A percentile compares a stretch with the other conserved stretches of the same genome.
These are phyloP conservation scores for Tetrahymena borealis DNA, from an alignment of 73 alveolate species.

Conservation along the genomic window DNA sequence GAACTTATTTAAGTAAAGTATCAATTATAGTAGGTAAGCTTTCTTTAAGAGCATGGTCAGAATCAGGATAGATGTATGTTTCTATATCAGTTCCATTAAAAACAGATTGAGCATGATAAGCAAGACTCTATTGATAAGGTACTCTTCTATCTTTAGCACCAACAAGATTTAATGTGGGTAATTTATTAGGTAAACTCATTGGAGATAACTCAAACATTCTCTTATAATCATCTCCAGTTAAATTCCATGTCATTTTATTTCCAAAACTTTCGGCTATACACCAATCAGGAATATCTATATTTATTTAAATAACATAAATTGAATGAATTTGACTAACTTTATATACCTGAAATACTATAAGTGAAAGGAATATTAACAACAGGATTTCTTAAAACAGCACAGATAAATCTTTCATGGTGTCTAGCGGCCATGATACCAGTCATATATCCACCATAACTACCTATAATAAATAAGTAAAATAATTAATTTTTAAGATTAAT, in stretches of 20 bases:
- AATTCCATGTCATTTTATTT: conserved; percentile 9
- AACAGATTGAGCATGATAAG: conserved; percentile 7
- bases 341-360: conserved; percentile 1
- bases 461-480: neutral
- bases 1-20: too few species aligned
- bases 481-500: neutral
- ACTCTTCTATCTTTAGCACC: conserved; percentile 17
- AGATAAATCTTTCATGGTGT: conserved; percentile 13
- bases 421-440: conserved; percentile 20
- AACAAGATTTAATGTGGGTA: conserved; percentile 3
- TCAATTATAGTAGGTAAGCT: too few species aligned
- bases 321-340: neutral
- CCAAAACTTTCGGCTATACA: neutral
- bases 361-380: conserved; percentile 26
- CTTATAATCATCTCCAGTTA: conserved; percentile 13
- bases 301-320: neutral
- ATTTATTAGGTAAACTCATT: neutral
- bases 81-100: conserved; percentile 1
- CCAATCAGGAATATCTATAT: conserved; percentile 35
- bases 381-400: conserved; percentile 28
- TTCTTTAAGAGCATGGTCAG: conserved; percentile 16
- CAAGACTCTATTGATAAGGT: conserved; percentile 16
- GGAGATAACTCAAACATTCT: neutral
- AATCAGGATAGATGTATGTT: conserved; percentile 21
- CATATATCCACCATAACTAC: conserved; percentile 38